Evolutionary conservation across 768 basidiomycete species (phyloP), one percentile per base, ranked within the genome.

Genomic region (Gloeostereum incarnatum): DNA sequence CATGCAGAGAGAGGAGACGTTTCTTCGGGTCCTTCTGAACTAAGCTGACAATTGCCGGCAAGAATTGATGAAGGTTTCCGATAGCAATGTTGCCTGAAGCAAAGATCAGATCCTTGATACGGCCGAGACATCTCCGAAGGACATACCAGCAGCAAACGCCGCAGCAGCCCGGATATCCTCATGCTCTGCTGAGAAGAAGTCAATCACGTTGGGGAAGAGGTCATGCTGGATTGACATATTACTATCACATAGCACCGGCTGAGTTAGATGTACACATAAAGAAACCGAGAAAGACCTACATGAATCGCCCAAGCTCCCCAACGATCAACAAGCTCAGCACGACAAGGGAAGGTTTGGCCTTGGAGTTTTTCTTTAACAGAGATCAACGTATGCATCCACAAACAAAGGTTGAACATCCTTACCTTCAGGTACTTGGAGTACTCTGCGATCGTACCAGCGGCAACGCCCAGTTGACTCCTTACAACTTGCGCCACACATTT

Each of bases 141-240:
- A 51, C 71, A 42, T 49, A 81, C 90, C 90, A 23, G 87, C 87
- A 36, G 96, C 89, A 50, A 97, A 97, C 0, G 96, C 90, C 24
- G 94, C 93, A 24, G 93, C 89, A 23, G 86, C 76, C 31, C 91
- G 73, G 10, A 90, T 69, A 31, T 94, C 89, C 54, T 98, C 93
- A 41, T 84, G 76, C 25, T 86, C 80, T 1, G 78, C 69, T 3
- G 70, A 60, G 54, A 96, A 93, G 42, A 77, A 74, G 9, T 81
- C 72, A 29, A 96, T 75, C 0, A 81, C 69, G 37, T 72, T 68
- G 21, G 66, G 61, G 60, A 97, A 98, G 16, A 89, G 68, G n/a
- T 85, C 81, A 25, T 70, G 63, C 52, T 92, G 83, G 19, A 68
- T 68, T 1, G 82, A 78, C 75, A 98, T 82, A 50, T 98, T 94